Conservation (phyloP, 768 basidiomycete species). For the Amanita inopinata region DNA sequence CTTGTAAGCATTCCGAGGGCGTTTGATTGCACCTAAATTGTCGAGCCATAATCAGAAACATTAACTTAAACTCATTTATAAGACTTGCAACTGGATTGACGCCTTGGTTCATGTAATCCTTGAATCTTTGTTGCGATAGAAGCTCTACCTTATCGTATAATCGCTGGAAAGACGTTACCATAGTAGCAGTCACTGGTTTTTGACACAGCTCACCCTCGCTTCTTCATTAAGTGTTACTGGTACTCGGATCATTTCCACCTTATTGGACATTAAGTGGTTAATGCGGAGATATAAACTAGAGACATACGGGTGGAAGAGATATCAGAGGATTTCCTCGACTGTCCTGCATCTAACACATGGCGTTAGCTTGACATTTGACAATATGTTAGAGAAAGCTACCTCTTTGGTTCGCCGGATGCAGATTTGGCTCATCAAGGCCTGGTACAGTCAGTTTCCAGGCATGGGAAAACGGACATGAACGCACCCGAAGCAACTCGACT, state of each 20-base stretch:
- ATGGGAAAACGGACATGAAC: constrained; percentile 8
- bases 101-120: constrained; percentile 39
- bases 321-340: constrained; percentile 62
- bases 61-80: too few species aligned
- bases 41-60: too few species aligned
- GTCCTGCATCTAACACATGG: constrained; percentile 66
- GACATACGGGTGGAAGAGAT: constrained; percentile 56
- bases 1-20: constrained; percentile 80
- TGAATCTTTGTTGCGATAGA: constrained; percentile 52
- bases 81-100: constrained; percentile 31
- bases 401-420: constrained; percentile 84
- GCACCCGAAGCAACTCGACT: constrained; percentile 61
- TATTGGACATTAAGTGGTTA: constrained; percentile 7
- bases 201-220: constrained; percentile 42
- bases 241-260: constrained; percentile 74
- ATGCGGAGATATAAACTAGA: background rate
- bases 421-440: constrained; percentile 70
- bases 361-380: background rate
- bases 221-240: constrained; percentile 56
- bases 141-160: constrained; percentile 65
- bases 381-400: constrained; percentile 20
- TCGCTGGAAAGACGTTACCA: constrained; percentile 23
- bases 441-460: constrained; percentile 7
- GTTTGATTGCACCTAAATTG: constrained; percentile 49
- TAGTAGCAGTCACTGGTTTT: background rate